Conservation (phyloP, 352 stramenopile species). For the Globisporangium spiculum region DNA sequence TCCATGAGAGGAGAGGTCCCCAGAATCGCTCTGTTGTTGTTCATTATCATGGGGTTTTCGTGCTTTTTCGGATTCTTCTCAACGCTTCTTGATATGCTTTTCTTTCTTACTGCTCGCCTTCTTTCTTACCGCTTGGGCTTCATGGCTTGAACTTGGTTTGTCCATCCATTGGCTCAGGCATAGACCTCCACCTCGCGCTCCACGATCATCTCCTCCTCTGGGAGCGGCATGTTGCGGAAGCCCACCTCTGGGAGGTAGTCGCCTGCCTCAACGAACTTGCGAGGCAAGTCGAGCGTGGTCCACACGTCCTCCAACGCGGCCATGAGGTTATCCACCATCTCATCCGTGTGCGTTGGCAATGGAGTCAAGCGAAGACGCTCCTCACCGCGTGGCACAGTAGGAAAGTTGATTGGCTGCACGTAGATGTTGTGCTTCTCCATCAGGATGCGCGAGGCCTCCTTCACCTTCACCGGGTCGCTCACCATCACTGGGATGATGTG, state of each 20-base stretch:
- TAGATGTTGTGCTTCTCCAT: slow-evolving; percentile 92
- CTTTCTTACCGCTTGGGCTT: not conserved
- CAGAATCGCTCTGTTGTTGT: slow-evolving; percentile 6
- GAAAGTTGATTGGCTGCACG: slow-evolving; percentile 92
- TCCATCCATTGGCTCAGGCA: slow-evolving; percentile 21
- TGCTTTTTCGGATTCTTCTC: slow-evolving; percentile 9
- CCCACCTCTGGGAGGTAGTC: slow-evolving; percentile 81
- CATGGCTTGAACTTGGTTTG: too few species aligned
- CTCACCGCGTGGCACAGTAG: slow-evolving; percentile 84
- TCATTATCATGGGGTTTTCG: slow-evolving; percentile 3
- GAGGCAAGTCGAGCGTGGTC: slow-evolving; percentile 77
- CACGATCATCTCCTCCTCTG: slow-evolving; percentile 42
- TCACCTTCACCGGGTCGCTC: slow-evolving; percentile 83
- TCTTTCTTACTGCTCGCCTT: not conserved
- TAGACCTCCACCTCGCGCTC: slow-evolving; percentile 36
- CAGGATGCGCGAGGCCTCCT: slow-evolving; percentile 86
- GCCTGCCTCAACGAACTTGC: slow-evolving; percentile 54
- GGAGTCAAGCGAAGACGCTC: slow-evolving; percentile 89
- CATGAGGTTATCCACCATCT: slow-evolving; percentile 88
- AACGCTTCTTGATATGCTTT: slow-evolving; percentile 7
- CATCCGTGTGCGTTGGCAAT: slow-evolving; percentile 81
- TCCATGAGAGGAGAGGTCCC: not conserved
- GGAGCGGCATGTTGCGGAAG: slow-evolving; percentile 63
- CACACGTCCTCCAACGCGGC: slow-evolving; percentile 83
- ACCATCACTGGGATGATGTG: slow-evolving; percentile 91